Percentiles rank a stretch among this genome's conserved stretches.
phyloP scores from a whole-genome alignment of 257 asterid species.

The Paraleonurus japonicus region DNA sequence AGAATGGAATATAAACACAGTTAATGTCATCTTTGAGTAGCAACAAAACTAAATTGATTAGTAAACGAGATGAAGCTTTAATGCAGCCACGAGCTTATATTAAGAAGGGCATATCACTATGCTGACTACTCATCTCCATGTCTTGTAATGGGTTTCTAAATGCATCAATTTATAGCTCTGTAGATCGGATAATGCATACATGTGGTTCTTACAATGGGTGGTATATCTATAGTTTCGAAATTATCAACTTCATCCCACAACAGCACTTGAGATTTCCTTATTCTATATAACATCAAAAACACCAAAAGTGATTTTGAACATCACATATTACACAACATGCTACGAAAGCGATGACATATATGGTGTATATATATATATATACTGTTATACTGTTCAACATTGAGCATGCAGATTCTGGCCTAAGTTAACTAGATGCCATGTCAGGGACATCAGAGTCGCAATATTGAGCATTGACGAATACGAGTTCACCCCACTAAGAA shows the following conservation, averaged over 20 bases:
- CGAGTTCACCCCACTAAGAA: slow-evolving; percentile 35
- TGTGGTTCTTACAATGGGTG: not conserved
- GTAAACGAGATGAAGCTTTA: not conserved
- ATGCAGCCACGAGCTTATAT: not conserved
- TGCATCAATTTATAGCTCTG: no score
- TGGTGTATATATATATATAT: no score
- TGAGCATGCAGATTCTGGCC: slow-evolving; percentile 30
- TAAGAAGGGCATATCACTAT: not conserved
- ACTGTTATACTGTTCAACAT: not conserved
- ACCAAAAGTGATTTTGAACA: not conserved
- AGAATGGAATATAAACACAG: not conserved
- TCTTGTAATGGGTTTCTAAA: not conserved
- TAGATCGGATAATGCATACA: not conserved
- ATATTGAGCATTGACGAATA: slow-evolving; percentile 55
- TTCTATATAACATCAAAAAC: not conserved
- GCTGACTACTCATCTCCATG: not conserved
- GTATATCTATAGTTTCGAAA: not conserved
- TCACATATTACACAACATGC: not conserved
- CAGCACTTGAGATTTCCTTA: slow-evolving; percentile 2
- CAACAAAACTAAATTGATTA: no score
- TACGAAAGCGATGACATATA: no score
- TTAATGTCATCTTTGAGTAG: not conserved
- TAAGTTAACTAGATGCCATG: slow-evolving; percentile 49
- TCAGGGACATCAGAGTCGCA: slow-evolving; percentile 41
- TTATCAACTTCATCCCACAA: not conserved